phyloP scores from a whole-genome alignment of 1,139 yeast species.

The Yamadazyma songkhlaensis region DNA sequence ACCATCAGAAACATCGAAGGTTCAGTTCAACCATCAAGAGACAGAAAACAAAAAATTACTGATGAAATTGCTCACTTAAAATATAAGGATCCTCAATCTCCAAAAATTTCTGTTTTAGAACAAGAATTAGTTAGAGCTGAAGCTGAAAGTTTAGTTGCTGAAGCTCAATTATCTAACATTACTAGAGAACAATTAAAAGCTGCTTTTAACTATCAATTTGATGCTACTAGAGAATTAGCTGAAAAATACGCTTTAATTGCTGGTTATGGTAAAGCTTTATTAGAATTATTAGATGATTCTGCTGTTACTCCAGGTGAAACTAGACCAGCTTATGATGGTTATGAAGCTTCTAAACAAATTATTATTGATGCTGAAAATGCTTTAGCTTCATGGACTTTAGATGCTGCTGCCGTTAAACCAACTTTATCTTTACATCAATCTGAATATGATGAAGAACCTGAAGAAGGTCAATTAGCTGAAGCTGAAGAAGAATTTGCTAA shows the following conservation, averaged over 20 bases:
- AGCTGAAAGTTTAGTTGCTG: slow-evolving; percentile 98
- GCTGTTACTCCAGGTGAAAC: slow-evolving; percentile 99
- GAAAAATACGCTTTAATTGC: slow-evolving; percentile 97
- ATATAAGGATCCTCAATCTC: slow-evolving; percentile 97
- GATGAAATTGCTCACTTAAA: slow-evolving; percentile 97
- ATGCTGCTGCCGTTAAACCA: slow-evolving; percentile 93
- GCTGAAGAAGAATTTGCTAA: slow-evolving; percentile 47
- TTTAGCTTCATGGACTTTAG: slow-evolving; percentile 94
- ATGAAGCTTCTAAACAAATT: slow-evolving; percentile 96
- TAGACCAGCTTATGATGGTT: slow-evolving; percentile 97
- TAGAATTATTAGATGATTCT: slow-evolving; percentile 92
- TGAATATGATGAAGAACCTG: slow-evolving; percentile 58
- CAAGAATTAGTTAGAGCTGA: slow-evolving; percentile 99
- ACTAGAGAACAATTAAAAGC: slow-evolving; percentile 98
- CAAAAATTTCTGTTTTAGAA: slow-evolving; percentile 91
- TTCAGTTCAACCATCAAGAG: slow-evolving; percentile 97
- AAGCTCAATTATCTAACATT: slow-evolving; percentile 96
- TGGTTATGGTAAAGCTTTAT: slow-evolving; percentile 96
- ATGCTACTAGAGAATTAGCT: slow-evolving; percentile 92
- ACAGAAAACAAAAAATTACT: slow-evolving; percentile 95
- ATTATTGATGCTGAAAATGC: slow-evolving; percentile 97
- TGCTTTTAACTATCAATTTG: slow-evolving; percentile 96
- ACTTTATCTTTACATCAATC: slow-evolving; percentile 84
- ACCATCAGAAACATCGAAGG: slow-evolving; percentile 95
- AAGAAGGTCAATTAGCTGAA: slow-evolving; percentile 46